These are phyloP conservation scores for Paraleonurus japonicus DNA, from an alignment of 257 asterid species.

Conservation along the genomic window DNA sequence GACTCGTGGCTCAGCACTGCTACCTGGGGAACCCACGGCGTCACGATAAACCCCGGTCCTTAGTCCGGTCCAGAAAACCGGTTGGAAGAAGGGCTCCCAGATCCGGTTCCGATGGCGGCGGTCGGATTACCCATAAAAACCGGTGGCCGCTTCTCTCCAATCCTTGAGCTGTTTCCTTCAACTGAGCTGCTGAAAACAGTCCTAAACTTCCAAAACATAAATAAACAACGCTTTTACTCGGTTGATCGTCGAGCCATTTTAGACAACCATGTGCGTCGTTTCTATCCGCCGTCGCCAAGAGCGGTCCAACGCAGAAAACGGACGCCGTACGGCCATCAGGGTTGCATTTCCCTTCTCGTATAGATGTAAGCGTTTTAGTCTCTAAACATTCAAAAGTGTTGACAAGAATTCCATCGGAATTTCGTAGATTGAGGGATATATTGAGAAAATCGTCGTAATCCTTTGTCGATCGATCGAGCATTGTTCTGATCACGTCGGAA, in stretches of 20 bases:
- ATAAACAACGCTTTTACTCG: slow-evolving; percentile 49
- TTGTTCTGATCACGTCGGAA: slow-evolving; percentile 33
- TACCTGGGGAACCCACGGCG: slow-evolving; percentile 66
- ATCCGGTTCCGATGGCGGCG: slow-evolving; percentile 34
- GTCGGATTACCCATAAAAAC: slow-evolving; percentile 58
- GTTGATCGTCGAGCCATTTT: slow-evolving; percentile 56
- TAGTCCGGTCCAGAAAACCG: slow-evolving; percentile 50
- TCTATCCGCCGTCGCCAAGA: slow-evolving; percentile 27
- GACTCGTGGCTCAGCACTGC: slow-evolving; percentile 47
- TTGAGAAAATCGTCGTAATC: slow-evolving; percentile 35
- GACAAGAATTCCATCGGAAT: slow-evolving; percentile 39
- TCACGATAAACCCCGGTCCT: slow-evolving; percentile 42
- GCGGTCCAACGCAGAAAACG: slow-evolving; percentile 58
- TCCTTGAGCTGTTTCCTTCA: slow-evolving; percentile 47
- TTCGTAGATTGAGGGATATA: neutral
- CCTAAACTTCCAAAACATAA: slow-evolving; percentile 68
- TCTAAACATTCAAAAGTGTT: slow-evolving; percentile 55
- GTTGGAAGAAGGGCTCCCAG: slow-evolving; percentile 43
- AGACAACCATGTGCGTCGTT: no score
- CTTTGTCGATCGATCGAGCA: slow-evolving; percentile 32
- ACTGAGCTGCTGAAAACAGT: slow-evolving; percentile 31
- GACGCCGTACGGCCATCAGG: slow-evolving; percentile 50
- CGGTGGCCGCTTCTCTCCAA: slow-evolving; percentile 45
- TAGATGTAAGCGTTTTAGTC: slow-evolving; percentile 23
- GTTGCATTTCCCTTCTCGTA: slow-evolving; percentile 40